Evolutionary conservation across 331 rosid genomes (phyloP).

Genomic region (Rosa hybrid): DNA sequence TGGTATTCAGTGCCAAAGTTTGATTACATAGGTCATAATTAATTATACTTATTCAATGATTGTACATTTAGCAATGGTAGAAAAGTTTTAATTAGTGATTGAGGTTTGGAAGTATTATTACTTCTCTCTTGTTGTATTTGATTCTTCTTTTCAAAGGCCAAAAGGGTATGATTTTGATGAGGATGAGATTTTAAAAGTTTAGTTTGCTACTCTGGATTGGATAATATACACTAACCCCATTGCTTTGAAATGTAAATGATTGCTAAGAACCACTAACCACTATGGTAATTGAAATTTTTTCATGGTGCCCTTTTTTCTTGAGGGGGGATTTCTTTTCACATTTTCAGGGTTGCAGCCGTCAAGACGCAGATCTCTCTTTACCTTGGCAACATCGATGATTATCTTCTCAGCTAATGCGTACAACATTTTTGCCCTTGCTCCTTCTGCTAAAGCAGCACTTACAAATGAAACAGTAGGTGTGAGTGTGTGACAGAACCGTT

Average conservation of each 20-base stretch:
- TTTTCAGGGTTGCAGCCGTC: slow-evolving; percentile 39
- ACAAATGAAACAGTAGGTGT: slow-evolving; percentile 39
- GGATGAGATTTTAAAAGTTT: no score
- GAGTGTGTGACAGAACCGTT: not conserved
- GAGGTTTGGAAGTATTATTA: no score
- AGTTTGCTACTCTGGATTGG: no score
- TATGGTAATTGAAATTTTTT: not conserved
- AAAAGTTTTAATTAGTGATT: no score
- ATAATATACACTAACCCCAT: no score
- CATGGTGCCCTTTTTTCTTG: not conserved
- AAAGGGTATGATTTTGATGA: no score
- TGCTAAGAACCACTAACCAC: not conserved
- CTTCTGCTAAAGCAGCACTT: slow-evolving; percentile 41
- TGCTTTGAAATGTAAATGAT: not conserved
- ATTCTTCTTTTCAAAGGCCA: no score
- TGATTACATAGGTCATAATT: no score
- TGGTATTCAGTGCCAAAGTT: no score
- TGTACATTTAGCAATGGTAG: no score
- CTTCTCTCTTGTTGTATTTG: no score
- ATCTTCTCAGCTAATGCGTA: slow-evolving; percentile 44
- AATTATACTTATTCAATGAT: no score
- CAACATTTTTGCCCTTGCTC: slow-evolving; percentile 35
- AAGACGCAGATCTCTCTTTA: slow-evolving; percentile 44
- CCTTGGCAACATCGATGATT: slow-evolving; percentile 44
- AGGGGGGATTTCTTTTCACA: slow-evolving; percentile 5